Evolutionary conservation across 1,139 yeast species (phyloP).

Genomic region (Candida smagusa): DNA sequence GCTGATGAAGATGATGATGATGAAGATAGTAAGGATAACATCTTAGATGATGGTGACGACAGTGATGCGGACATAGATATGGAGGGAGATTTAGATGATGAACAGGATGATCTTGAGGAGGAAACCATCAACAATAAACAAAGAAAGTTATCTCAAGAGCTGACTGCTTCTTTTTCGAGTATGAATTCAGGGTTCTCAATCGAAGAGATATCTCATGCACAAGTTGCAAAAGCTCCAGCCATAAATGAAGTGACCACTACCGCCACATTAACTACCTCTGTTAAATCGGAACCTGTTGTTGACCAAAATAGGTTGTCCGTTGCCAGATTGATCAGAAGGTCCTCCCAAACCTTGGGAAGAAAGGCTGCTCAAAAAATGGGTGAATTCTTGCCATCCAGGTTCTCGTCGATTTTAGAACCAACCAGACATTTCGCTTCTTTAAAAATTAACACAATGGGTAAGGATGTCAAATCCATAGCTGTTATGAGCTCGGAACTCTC

Average conservation of each 20-base stretch:
- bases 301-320: conserved; percentile 70
- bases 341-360: conserved; percentile 58
- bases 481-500: conserved; percentile 48
- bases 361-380: conserved; percentile 90
- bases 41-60: conserved; percentile 22
- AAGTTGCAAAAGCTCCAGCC: conserved; percentile 10
- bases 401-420: conserved; percentile 86
- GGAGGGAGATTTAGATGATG: conserved; percentile 26
- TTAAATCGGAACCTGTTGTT: conserved; percentile 57
- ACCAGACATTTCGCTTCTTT: conserved; percentile 91
- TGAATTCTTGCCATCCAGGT: conserved; percentile 77
- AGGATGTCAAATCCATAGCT: conserved; percentile 62
- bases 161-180: conserved; percentile 38
- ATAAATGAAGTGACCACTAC: conserved; percentile 24
- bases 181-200: conserved; percentile 26
- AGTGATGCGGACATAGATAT: conserved; percentile 33
- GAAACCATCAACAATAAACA: conserved; percentile 28
- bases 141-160: conserved; percentile 40
- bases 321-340: conserved; percentile 62
- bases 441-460: conserved; percentile 67
- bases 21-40: conserved; percentile 20
- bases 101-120: conserved; percentile 24
- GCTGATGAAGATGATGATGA: conserved; percentile 26
- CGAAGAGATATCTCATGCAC: conserved; percentile 8
- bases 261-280: conserved; percentile 5